A percentile compares a stretch with the other conserved stretches of the same genome.
Conservation (phyloP, 495 filamentous ascomycete genomes). For the Xylaria acuta region DNA sequence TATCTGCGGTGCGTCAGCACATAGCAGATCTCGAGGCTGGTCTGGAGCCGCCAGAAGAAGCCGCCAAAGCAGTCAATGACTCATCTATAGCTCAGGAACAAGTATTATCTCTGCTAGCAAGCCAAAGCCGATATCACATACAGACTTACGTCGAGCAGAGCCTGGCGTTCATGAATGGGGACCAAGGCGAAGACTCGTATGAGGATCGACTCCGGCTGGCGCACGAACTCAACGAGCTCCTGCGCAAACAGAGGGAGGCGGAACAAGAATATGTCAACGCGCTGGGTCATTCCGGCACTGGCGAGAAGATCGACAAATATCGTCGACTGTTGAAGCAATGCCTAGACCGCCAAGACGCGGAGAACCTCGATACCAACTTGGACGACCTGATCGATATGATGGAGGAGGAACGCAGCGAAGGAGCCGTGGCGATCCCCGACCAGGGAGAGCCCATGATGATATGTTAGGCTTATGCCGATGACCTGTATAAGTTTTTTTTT, state of each 20-base stretch:
- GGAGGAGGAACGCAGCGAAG: conserved; percentile 52
- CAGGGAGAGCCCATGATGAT: conserved; percentile 40
- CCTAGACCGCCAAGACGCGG: conserved; percentile 53
- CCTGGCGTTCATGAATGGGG: conserved; percentile 45
- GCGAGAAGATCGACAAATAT: conserved; percentile 58
- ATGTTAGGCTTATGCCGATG: conserved; percentile 20
- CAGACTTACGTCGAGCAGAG: conserved; percentile 43
- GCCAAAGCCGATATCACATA: conserved; percentile 50
- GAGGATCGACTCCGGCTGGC: conserved; percentile 49
- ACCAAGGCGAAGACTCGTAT: conserved; percentile 38
- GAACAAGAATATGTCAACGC: conserved; percentile 57
- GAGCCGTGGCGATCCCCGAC: conserved; percentile 22
- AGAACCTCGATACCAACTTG: conserved; percentile 53
- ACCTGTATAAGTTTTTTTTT: not conserved
- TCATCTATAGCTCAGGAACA: conserved; percentile 42
- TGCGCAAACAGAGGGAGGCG: conserved; percentile 46
- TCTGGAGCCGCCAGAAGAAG: conserved; percentile 52
- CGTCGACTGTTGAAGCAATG: conserved; percentile 52
- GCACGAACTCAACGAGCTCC: conserved; percentile 44
- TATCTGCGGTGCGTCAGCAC: conserved; percentile 55
- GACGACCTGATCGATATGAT: conserved; percentile 59
- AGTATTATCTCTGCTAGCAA: conserved; percentile 47
- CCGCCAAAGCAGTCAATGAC: conserved; percentile 47
- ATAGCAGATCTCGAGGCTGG: conserved; percentile 54
- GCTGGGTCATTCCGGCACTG: conserved; percentile 50